Conservation (phyloP, 2,329 filamentous ascomycete species). For the Sclerotinia nivalis region DNA sequence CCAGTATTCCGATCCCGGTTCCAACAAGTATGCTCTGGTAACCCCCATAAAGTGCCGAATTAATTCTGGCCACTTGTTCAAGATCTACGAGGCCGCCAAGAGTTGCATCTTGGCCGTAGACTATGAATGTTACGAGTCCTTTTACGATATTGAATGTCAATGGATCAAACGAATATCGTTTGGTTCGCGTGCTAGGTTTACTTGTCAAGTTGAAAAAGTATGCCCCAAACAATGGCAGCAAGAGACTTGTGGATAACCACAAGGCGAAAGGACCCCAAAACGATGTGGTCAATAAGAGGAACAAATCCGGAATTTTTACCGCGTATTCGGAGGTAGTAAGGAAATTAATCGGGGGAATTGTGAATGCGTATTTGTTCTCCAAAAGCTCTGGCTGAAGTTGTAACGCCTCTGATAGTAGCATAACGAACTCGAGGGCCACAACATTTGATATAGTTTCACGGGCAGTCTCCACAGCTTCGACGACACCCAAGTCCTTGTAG, state of each 20-base stretch:
- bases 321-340: constrained; percentile 59
- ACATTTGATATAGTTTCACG: constrained; percentile 74
- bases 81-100: constrained; percentile 63
- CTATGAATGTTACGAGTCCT: constrained; percentile 76
- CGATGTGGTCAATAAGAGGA: constrained; percentile 68
- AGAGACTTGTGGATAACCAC: constrained; percentile 72
- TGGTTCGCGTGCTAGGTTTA: constrained; percentile 43
- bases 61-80: constrained; percentile 61
- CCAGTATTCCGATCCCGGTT: constrained; percentile 64
- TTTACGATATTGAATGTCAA: constrained; percentile 89
- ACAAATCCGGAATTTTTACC: constrained; percentile 77
- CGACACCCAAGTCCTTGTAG: constrained; percentile 66
- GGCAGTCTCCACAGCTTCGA: constrained; percentile 63
- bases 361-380: constrained; percentile 70
- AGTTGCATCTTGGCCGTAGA: constrained; percentile 69
- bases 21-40: constrained; percentile 70
- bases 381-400: constrained; percentile 71
- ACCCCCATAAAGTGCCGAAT: constrained; percentile 68
- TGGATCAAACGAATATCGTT: constrained; percentile 72
- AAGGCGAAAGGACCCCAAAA: constrained; percentile 84
- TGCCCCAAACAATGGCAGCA: constrained; percentile 69
- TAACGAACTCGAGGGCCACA: constrained; percentile 66
- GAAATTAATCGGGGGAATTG: constrained; percentile 61
- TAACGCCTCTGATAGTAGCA: constrained; percentile 69
- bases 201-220: constrained; percentile 90